These are phyloP conservation scores for Starmerella roubikii DNA, from an alignment of 805 yeast species.

Conservation along the genomic window DNA sequence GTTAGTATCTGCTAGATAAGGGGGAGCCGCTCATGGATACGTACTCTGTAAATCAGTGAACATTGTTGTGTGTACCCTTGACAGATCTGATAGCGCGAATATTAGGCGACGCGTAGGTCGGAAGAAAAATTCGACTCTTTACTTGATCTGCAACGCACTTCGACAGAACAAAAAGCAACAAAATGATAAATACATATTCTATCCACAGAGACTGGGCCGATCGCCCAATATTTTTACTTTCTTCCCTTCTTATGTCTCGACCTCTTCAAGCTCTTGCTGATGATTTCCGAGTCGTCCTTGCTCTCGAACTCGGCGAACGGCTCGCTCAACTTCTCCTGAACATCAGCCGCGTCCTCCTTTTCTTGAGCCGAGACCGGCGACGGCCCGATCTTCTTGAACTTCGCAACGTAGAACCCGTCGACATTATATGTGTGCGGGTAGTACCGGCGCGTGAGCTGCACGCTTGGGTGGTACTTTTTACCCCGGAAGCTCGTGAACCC, in stretches of 20 bases:
- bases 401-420: conserved; percentile 96
- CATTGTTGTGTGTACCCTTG: too few relatives aligned
- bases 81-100: too few relatives aligned
- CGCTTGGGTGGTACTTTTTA: conserved; percentile 65
- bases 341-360: conserved; percentile 65
- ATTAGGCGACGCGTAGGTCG: too few relatives aligned
- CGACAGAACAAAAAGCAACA: background rate
- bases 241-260: conserved; percentile 17
- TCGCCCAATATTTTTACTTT: background rate
- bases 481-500: conserved; percentile 93
- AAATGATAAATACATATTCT: too few relatives aligned
- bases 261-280: conserved; percentile 39
- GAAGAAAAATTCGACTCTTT: too few relatives aligned
- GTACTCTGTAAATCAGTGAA: background rate
- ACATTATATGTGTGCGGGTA: conserved; percentile 98
- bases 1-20: background rate
- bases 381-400: conserved; percentile 79
- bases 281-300: conserved; percentile 59
- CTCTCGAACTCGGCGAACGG: conserved; percentile 78
- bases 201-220: background rate
- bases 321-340: conserved; percentile 64
- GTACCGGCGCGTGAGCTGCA: conserved; percentile 80
- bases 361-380: conserved; percentile 76
- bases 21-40: background rate
- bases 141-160: too few relatives aligned